Evolutionary conservation across 768 basidiomycete genomes (phyloP).

Genomic region (Amanita pseudoporphyria): DNA sequence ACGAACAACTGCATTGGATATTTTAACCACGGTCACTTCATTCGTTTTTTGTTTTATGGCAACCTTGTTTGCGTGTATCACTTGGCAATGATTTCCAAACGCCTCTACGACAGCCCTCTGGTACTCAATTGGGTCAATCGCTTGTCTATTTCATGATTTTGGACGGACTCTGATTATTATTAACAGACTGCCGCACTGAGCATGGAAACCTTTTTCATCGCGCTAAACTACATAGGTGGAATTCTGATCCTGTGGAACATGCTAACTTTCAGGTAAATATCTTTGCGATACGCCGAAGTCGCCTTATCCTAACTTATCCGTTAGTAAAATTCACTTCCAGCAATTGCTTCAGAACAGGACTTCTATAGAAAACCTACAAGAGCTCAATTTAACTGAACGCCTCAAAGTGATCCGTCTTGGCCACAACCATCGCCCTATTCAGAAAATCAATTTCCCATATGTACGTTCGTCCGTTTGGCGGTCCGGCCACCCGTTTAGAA

Average conservation of each 20-base stretch:
- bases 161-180: not conserved
- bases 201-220: not conserved
- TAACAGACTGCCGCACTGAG: not conserved
- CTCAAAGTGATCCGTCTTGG: not conserved
- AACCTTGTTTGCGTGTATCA: slow-evolving; percentile 90
- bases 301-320: too few relatives aligned
- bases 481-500: slow-evolving; percentile 8
- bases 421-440: not conserved
- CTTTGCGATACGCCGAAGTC: not conserved
- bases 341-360: slow-evolving; percentile 78
- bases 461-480: slow-evolving; percentile 30
- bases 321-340: slow-evolving; percentile 61
- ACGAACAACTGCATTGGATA: slow-evolving; percentile 92
- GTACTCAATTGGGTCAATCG: not conserved
- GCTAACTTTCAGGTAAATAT: not conserved
- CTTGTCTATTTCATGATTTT: not conserved
- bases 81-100: slow-evolving; percentile 59
- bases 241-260: not conserved
- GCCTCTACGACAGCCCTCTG: not conserved
- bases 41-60: slow-evolving; percentile 89
- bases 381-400: slow-evolving; percentile 73
- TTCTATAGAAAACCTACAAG: slow-evolving; percentile 97
- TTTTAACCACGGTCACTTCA: slow-evolving; percentile 79
- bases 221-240: not conserved
- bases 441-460: slow-evolving; percentile 85